Evolutionary conservation across 768 basidiomycete species (phyloP).

Genomic region (Suillus brevipes): DNA sequence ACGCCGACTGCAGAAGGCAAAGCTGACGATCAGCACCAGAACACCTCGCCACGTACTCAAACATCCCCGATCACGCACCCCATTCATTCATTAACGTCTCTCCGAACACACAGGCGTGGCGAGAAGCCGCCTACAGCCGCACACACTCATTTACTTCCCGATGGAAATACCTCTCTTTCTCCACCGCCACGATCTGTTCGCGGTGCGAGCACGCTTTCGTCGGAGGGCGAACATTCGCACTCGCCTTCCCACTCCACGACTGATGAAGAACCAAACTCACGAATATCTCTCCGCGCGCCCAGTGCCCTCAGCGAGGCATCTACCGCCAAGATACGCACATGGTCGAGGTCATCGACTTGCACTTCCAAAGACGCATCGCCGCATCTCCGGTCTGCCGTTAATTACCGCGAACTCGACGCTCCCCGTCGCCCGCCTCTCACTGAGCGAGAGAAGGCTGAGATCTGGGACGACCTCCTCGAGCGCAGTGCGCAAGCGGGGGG

Average conservation of each 20-base stretch:
- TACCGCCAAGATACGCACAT: slow-evolving; percentile 26
- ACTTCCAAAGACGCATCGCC: slow-evolving; percentile 14
- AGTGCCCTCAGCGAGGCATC: slow-evolving; percentile 34
- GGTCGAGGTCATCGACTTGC: slow-evolving; percentile 16
- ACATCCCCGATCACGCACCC: slow-evolving; percentile 47
- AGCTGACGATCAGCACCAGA: slow-evolving; percentile 10
- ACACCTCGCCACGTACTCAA: slow-evolving; percentile 47
- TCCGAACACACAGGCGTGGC: slow-evolving; percentile 4
- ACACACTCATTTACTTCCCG: slow-evolving; percentile 9
- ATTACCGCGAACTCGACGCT: slow-evolving; percentile 49
- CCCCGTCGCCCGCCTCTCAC: slow-evolving; percentile 44
- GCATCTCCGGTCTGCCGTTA: slow-evolving; percentile 34
- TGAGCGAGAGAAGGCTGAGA: slow-evolving; percentile 69
- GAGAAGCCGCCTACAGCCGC: neutral
- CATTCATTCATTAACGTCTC: slow-evolving; percentile 44
- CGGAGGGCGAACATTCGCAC: slow-evolving; percentile 8
- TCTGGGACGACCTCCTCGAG: slow-evolving; percentile 69
- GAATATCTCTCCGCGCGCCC: slow-evolving; percentile 18
- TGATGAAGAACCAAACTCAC: slow-evolving; percentile 5
- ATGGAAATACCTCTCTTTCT: slow-evolving; percentile 26
- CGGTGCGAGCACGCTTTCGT: slow-evolving; percentile 9
- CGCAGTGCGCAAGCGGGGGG: slow-evolving; percentile 72
- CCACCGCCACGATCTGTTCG: slow-evolving; percentile 27
- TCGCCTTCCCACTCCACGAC: slow-evolving; percentile 3
- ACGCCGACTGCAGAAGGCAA: slow-evolving; percentile 12